These are phyloP conservation scores for Medicago lupulina DNA, from an alignment of 306 rosid species.

Conservation along the genomic window DNA sequence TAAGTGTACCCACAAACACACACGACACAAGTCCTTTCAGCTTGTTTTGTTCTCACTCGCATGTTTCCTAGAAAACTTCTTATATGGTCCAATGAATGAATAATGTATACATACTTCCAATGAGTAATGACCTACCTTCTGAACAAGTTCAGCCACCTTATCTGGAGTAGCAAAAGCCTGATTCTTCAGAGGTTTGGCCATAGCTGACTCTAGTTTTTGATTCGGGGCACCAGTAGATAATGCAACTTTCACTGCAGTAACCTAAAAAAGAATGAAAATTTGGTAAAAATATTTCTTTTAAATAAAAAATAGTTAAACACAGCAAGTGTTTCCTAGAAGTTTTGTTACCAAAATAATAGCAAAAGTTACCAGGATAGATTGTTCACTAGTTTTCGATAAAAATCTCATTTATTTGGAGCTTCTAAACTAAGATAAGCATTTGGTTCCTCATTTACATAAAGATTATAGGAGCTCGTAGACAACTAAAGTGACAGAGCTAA, in stretches of 20 bases:
- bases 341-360: conserved; percentile 11
- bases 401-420: background rate
- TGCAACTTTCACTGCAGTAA: conserved; percentile 94
- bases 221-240: conserved; percentile 74
- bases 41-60: background rate
- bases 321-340: conserved; percentile 25
- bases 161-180: conserved; percentile 98
- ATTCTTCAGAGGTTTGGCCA: conserved; percentile 84
- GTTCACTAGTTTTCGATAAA: background rate
- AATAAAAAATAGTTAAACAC: conserved; percentile 6
- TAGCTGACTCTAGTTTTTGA: conserved; percentile 70
- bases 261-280: conserved; percentile 57
- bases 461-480: background rate
- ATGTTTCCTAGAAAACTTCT: background rate
- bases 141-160: conserved; percentile 91
- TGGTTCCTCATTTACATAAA: background rate
- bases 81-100: conserved; percentile 25
- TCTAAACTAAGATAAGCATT: background rate
- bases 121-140: conserved; percentile 65
- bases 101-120: conserved; percentile 11
- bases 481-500: background rate
- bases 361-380: conserved; percentile 6
- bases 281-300: conserved; percentile 9
- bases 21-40: background rate
- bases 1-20: background rate